Percentiles rank a stretch among this genome's conserved stretches.
Evolutionary conservation across 2,329 filamentous ascomycete species (phyloP).

Genomic region (Colletotrichum musae): DNA sequence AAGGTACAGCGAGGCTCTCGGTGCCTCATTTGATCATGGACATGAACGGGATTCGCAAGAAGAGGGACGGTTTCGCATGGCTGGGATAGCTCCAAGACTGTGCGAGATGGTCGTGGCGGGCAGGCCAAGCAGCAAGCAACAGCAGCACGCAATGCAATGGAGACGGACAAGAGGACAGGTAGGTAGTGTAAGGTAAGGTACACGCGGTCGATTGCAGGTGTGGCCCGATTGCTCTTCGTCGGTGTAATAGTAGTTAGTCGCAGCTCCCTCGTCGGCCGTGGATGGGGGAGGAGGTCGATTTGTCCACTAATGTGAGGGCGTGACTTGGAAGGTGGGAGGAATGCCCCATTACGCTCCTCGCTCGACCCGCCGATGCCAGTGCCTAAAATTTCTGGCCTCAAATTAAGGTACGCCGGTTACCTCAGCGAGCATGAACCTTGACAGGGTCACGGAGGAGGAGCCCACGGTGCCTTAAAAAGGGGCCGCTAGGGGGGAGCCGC

Average conservation of each 20-base stretch:
- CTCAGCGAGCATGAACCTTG: constrained; percentile 36
- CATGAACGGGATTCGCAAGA: constrained; percentile 45
- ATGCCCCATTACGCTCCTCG: constrained; percentile 35
- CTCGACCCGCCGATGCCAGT: constrained; percentile 36
- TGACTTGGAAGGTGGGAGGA: constrained; percentile 41
- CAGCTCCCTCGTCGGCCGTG: constrained; percentile 36
- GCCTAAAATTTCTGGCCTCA: constrained; percentile 38
- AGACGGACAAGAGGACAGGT: constrained; percentile 6
- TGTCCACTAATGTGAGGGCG: constrained; percentile 41
- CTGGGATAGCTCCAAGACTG: constrained; percentile 37
- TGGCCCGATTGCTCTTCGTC: constrained; percentile 21
- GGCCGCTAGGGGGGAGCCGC: constrained; percentile 1
- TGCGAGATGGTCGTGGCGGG: background rate
- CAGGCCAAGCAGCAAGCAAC: background rate
- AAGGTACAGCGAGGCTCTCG: constrained; percentile 47
- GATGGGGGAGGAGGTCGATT: constrained; percentile 33
- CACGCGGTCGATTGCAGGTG: constrained; percentile 18
- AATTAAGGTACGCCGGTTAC: constrained; percentile 36
- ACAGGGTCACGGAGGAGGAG: constrained; percentile 1
- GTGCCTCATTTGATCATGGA: constrained; percentile 56
- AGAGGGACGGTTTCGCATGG: constrained; percentile 46
- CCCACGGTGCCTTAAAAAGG: constrained; percentile 2
- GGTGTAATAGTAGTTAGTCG: constrained; percentile 18
- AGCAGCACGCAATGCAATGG: constrained; percentile 26
- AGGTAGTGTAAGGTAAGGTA: constrained; percentile 10